These are phyloP conservation scores for Plasmodium gonderi DNA, from an alignment of 169 alveolate species.

Conservation along the genomic window DNA sequence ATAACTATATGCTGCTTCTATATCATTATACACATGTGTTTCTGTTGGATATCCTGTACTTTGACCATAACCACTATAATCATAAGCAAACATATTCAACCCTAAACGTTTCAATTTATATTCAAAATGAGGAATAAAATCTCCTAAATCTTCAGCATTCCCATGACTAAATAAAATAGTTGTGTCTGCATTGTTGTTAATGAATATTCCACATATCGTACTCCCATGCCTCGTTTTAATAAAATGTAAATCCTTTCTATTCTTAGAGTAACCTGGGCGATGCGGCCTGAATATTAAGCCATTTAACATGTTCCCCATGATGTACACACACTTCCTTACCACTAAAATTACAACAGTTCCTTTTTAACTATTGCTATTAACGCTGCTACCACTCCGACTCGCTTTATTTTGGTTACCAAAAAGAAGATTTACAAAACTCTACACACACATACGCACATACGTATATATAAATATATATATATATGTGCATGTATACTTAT, in stretches of 20 bases:
- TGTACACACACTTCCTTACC: neutral
- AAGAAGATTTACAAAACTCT: neutral
- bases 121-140: conserved; percentile 76
- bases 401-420: no score
- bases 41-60: conserved; percentile 89
- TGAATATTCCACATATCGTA: conserved; percentile 79
- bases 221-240: conserved; percentile 81
- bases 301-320: conserved; percentile 84
- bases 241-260: conserved; percentile 82
- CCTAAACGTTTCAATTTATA: conserved; percentile 75
- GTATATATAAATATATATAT: neutral
- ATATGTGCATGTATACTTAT: neutral
- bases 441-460: neutral
- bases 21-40: conserved; percentile 85
- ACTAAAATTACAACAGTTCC: neutral
- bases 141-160: conserved; percentile 92
- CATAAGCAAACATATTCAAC: conserved; percentile 88
- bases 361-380: neutral
- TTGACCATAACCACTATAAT: conserved; percentile 88
- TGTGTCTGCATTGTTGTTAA: conserved; percentile 81
- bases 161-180: conserved; percentile 91
- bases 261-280: conserved; percentile 75
- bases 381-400: no score
- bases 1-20: conserved; percentile 90
- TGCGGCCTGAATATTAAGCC: conserved; percentile 82